Conservation (phyloP, 202 grass and related monocot species). For the Carex sylvatica region DNA sequence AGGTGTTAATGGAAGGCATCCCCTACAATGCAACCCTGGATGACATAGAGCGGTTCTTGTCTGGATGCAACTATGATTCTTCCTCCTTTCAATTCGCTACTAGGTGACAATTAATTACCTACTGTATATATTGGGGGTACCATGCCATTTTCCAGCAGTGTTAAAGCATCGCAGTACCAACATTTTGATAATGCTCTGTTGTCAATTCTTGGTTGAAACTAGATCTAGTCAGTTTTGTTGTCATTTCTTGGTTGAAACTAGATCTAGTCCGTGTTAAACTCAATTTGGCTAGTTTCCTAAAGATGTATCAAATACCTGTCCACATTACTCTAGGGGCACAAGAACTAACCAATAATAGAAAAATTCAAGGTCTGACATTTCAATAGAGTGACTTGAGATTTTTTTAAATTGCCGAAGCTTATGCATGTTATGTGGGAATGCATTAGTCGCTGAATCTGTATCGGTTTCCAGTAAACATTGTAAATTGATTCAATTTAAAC, state of each 20-base stretch:
- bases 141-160: slow-evolving; percentile 10
- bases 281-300: neutral
- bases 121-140: neutral
- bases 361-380: neutral
- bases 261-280: neutral
- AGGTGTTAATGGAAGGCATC: slow-evolving; percentile 82
- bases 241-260: neutral
- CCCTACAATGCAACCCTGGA: slow-evolving; percentile 54
- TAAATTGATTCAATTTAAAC: neutral
- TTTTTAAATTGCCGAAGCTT: neutral
- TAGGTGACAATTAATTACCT: slow-evolving; percentile 36
- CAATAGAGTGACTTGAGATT: neutral
- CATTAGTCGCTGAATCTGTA: neutral
- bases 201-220: neutral
- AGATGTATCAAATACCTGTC: neutral
- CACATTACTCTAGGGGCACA: neutral
- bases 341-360: neutral
- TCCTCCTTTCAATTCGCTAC: slow-evolving; percentile 53
- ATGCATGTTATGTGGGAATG: neutral
- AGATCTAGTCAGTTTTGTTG: neutral
- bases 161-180: neutral
- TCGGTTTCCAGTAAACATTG: neutral
- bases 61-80: slow-evolving; percentile 62
- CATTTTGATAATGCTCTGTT: slow-evolving; percentile 16
- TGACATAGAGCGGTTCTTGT: slow-evolving; percentile 76